Evolutionary conservation across 2,329 filamentous ascomycete species (phyloP).

Genomic region (Exophiala sp.): DNA sequence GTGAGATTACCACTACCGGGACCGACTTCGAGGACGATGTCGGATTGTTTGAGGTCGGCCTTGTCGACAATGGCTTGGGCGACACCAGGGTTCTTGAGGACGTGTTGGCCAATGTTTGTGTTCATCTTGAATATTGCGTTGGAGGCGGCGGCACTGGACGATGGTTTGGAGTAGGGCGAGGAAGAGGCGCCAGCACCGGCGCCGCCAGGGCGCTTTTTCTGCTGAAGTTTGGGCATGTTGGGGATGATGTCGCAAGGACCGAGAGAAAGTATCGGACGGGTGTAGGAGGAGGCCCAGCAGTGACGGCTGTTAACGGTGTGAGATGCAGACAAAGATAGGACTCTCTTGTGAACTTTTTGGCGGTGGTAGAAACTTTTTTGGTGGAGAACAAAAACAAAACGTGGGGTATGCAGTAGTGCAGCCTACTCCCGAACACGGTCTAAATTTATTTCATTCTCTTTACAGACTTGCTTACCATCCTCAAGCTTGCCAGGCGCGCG

Average conservation of each 20-base stretch:
- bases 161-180: slow-evolving; percentile 39
- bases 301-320: too few relatives aligned
- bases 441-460: too few relatives aligned
- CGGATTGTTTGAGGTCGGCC: slow-evolving; percentile 83
- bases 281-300: neutral
- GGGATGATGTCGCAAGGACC: neutral
- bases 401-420: neutral
- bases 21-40: slow-evolving; percentile 85
- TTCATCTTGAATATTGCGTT: slow-evolving; percentile 98
- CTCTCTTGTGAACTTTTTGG: slow-evolving; percentile 14
- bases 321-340: neutral
- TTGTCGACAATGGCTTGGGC: slow-evolving; percentile 81
- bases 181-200: slow-evolving; percentile 35
- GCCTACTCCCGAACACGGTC: neutral
- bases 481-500: too few relatives aligned
- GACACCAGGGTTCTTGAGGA: slow-evolving; percentile 87
- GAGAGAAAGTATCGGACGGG: neutral
- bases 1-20: slow-evolving; percentile 88
- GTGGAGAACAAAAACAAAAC: neutral
- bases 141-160: slow-evolving; percentile 43
- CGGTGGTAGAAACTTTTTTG: slow-evolving; percentile 16
- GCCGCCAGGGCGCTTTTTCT: slow-evolving; percentile 51
- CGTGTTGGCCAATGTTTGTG: slow-evolving; percentile 83
- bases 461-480: too few relatives aligned
- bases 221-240: slow-evolving; percentile 54